phyloP scores from a whole-genome alignment of 306 rosid genomes.

The Trifolium dubium region DNA sequence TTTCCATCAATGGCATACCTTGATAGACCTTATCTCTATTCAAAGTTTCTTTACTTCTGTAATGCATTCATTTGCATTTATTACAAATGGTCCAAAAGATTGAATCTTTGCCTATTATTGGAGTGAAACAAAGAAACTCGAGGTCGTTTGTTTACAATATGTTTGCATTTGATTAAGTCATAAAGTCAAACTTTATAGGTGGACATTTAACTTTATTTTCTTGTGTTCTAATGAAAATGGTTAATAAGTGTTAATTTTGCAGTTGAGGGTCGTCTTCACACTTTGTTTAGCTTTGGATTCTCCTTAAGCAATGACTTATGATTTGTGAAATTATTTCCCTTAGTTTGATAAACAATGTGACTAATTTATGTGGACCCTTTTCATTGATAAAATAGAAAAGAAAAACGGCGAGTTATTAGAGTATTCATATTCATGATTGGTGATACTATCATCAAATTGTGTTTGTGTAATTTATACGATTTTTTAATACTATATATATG shows the following conservation, averaged over 20 bases:
- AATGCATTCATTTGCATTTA: constrained; percentile 48
- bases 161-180: constrained; percentile 42
- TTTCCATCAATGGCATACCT: constrained; percentile 20
- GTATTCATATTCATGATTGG: constrained; percentile 32
- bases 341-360: constrained; percentile 41
- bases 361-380: constrained; percentile 34
- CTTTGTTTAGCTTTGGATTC: constrained; percentile 57
- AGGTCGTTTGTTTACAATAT: constrained; percentile 37
- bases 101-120: constrained; percentile 45
- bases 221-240: constrained; percentile 33
- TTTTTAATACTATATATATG: neutral
- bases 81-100: constrained; percentile 58
- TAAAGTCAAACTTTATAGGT: constrained; percentile 48
- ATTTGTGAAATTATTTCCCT: constrained; percentile 38
- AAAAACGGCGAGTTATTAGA: constrained; percentile 26
- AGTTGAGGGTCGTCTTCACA: constrained; percentile 66
- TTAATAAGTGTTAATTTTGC: constrained; percentile 44
- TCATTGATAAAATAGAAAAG: constrained; percentile 19
- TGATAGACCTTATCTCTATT: constrained; percentile 20
- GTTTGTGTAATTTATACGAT: neutral
- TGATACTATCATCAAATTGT: constrained; percentile 27
- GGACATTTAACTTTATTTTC: constrained; percentile 36
- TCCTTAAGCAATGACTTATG: constrained; percentile 44
- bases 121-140: constrained; percentile 53
- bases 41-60: constrained; percentile 27